Base-by-base conservation (phyloP, 768 basidiomycete species). In the Amyloporia xantha region DNA sequence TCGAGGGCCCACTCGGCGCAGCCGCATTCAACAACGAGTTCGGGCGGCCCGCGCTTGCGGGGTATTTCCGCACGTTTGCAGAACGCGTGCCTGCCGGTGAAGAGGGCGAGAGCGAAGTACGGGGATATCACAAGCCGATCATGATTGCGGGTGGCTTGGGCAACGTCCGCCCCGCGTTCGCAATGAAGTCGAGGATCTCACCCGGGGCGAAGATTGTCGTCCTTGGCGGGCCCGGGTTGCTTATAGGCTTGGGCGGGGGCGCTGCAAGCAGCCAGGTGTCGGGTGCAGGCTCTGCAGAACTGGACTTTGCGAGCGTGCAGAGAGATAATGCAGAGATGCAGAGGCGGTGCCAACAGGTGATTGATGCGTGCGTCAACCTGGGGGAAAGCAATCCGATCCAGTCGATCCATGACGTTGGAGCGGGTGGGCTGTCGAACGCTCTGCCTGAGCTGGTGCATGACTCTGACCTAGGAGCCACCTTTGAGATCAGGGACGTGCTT, bases 61-160 rank as follows among this genome's bases (percentile, higher is more conserved):
- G 96, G 2, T 98, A 95, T 68, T 97, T 94, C 75, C 84, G 96
- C 41, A 95, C 96, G 0, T 97, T 96, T 68, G 76, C 84, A 10
- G 90, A 96, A 66, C 75, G 78, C 39, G 74, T 92, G 1, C 76
- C 83, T 19, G 63, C 79, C 25, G 68, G 72, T 7, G 63, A 66
- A 28, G 78, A 78, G 33, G 75, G 73, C 3, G 53, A 62, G 44
- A 68, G 66, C 23, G 87, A 91, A 63, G 69, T 92, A n/a, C 71
- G 94, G 47, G 96, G 96, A 0, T 99, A 97, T 66, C 96, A 98
- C 71, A 99, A 99, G 66, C 96, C 96, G 12, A 96, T 99, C 72
- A 99, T 99, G 96, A 87, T 99, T 55, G 95, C 96, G 6, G 96
- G 96, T 17, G 96, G 96, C 21, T 81, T 93, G 54, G 96, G 96